These are phyloP conservation scores for Colletotrichum destructivum DNA, from an alignment of 2,329 filamentous ascomycete species.

Conservation along the genomic window DNA sequence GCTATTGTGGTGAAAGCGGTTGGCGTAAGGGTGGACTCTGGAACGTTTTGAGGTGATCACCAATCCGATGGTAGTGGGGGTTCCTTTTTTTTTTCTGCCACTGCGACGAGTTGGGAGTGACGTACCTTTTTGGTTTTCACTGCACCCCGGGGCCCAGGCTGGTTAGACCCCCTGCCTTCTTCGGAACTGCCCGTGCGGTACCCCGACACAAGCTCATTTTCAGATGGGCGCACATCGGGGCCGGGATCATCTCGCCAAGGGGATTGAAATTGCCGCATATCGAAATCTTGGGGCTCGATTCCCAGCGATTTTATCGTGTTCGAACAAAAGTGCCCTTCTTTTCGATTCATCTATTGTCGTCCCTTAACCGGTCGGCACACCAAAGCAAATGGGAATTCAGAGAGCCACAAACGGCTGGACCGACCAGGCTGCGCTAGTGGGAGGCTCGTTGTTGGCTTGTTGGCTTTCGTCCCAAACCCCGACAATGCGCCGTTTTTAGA, in stretches of 20 bases:
- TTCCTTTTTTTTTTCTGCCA: not conserved
- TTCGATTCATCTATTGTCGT: not conserved
- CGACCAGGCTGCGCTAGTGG: not conserved
- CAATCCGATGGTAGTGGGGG: conserved; percentile 4
- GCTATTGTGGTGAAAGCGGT: no score
- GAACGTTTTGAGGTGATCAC: not conserved
- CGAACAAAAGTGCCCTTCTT: no score
- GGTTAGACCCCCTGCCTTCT: conserved; percentile 17
- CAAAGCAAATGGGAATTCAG: no score
- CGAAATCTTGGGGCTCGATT: not conserved
- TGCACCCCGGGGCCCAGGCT: conserved; percentile 2
- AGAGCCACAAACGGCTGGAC: conserved; percentile 4
- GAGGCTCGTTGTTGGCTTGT: conserved; percentile 1
- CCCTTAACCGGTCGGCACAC: no score
- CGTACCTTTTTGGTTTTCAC: conserved; percentile 25
- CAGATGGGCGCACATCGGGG: conserved; percentile 28
- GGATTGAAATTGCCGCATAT: not conserved
- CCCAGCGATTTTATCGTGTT: not conserved
- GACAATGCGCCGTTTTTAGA: conserved; percentile 40
- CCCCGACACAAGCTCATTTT: conserved; percentile 36
- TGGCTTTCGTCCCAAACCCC: conserved; percentile 22
- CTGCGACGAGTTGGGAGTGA: conserved; percentile 8
- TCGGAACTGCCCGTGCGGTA: conserved; percentile 39
- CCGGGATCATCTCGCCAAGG: conserved; percentile 20
- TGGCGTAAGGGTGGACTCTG: not conserved